Percentiles rank a stretch among this genome's conserved stretches.
phyloP scores from a whole-genome alignment of 805 yeast species.

The Jamesozyma hellenica region DNA sequence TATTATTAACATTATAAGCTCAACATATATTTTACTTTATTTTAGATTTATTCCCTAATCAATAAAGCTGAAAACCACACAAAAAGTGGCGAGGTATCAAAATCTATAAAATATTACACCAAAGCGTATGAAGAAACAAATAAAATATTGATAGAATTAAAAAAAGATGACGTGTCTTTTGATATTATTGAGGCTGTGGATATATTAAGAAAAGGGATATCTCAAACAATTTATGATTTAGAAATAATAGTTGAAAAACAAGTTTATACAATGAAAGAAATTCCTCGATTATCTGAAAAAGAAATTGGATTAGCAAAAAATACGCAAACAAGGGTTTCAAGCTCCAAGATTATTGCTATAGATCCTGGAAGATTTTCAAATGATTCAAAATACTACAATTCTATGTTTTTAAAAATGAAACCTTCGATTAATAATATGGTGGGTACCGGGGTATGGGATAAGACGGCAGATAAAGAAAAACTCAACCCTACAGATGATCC shows the following conservation, averaged over 20 bases:
- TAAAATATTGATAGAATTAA: slow-evolving; percentile 6
- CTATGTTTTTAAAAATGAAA: slow-evolving; percentile 9
- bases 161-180: slow-evolving; percentile 2
- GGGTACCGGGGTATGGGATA: slow-evolving; percentile 10
- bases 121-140: slow-evolving; percentile 2
- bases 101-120: slow-evolving; percentile 4
- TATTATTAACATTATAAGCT: too few species aligned
- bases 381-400: slow-evolving; percentile 3
- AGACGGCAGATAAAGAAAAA: slow-evolving; percentile 2
- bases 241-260: slow-evolving; percentile 1
- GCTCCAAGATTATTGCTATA: too few species aligned
- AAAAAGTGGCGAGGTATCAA: slow-evolving; percentile 31
- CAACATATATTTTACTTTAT: too few species aligned
- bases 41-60: slow-evolving; percentile 40
- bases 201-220: slow-evolving; percentile 25
- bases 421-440: slow-evolving; percentile 9
- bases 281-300: background rate
- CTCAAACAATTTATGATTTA: slow-evolving; percentile 27
- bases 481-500: slow-evolving; percentile 10
- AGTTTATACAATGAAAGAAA: background rate
- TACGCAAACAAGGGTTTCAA: background rate
- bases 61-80: slow-evolving; percentile 44
- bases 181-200: slow-evolving; percentile 28
- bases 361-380: background rate
- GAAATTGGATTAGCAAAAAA: background rate